Conservation (phyloP, 2,329 filamentous ascomycete genomes). For the Nemania diffusa region DNA sequence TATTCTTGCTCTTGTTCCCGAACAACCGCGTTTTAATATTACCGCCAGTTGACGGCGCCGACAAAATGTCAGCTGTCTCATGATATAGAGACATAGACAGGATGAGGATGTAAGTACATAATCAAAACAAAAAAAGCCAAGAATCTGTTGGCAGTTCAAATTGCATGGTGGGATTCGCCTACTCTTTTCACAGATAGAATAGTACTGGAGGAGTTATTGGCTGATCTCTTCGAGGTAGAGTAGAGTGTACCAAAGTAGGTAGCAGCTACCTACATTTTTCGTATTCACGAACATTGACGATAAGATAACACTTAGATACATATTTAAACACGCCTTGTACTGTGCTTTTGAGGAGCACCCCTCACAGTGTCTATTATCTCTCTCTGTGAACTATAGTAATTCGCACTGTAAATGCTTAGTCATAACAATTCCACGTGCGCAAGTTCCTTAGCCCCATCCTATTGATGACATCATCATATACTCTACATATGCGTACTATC, state of each 20-base stretch:
- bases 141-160: not conserved
- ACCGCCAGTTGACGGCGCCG: slow-evolving; percentile 71
- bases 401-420: not conserved
- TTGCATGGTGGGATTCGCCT: not conserved
- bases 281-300: not conserved
- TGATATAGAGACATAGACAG: slow-evolving; percentile 91
- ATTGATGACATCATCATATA: not conserved
- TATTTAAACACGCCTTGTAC: too few relatives aligned
- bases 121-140: slow-evolving; percentile 7
- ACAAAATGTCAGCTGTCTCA: slow-evolving; percentile 82
- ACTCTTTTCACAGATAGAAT: not conserved
- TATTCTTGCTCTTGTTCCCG: slow-evolving; percentile 64
- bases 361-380: not conserved
- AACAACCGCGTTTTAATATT: slow-evolving; percentile 91
- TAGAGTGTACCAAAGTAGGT: too few relatives aligned
- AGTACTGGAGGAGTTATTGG: not conserved
- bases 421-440: not conserved
- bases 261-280: not conserved
- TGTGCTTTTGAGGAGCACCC: not conserved
- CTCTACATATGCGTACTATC: not conserved
- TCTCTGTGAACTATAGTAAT: too few relatives aligned
- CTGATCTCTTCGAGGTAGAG: not conserved
- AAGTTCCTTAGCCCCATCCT: not conserved
- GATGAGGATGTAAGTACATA: slow-evolving; percentile 22
- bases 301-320: slow-evolving; percentile 11